phyloP scores from a whole-genome alignment of 106 monocot species.

The Dendrobium catenatum region DNA sequence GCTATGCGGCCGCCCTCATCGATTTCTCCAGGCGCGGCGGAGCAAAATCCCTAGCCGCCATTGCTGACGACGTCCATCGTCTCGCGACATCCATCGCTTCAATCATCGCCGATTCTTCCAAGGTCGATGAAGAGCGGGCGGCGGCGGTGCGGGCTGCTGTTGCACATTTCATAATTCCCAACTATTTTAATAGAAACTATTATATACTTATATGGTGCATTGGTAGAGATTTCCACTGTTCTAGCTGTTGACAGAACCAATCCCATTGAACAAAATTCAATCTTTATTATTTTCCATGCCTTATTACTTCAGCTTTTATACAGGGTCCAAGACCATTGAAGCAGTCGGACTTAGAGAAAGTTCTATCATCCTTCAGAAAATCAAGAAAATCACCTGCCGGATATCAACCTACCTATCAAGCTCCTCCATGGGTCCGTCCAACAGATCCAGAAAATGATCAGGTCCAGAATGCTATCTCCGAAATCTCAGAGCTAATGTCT shows the following conservation, averaged over 20 bases:
- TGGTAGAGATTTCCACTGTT: too few species aligned
- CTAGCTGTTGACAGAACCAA: too few species aligned
- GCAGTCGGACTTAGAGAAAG: conserved; percentile 20
- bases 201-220: too few species aligned
- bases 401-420: neutral
- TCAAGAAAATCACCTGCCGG: neutral
- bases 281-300: too few species aligned
- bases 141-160: conserved; percentile 9
- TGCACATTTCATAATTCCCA: too few species aligned
- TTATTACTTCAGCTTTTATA: neutral
- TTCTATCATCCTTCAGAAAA: conserved; percentile 15
- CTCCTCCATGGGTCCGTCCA: conserved; percentile 6
- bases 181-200: too few species aligned
- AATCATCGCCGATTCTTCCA: neutral
- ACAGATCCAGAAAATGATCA: neutral
- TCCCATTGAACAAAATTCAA: too few species aligned
- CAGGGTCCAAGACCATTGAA: conserved; percentile 5
- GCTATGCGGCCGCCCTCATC: conserved; percentile 62
- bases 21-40: conserved; percentile 33
- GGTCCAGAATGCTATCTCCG: conserved; percentile 15
- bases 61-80: conserved; percentile 25
- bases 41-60: neutral
- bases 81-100: neutral
- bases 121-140: neutral
- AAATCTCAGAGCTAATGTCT: conserved; percentile 16